phyloP scores from a whole-genome alignment of 306 rosid genomes.

The Sesbania bispinosa region DNA sequence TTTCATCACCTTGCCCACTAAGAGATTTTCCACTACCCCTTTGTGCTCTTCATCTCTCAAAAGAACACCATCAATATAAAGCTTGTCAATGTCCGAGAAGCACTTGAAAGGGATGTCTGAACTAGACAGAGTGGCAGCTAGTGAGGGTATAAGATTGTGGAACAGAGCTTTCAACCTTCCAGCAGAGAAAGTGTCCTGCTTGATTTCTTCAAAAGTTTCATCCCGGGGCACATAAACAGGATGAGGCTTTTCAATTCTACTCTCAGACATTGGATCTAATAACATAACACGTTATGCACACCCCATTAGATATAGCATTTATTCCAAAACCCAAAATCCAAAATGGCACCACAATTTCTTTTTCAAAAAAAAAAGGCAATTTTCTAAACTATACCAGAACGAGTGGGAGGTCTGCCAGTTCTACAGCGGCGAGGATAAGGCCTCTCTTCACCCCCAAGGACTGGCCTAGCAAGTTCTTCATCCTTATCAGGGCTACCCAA shows the following conservation, averaged over 20 bases:
- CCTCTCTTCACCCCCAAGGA: slow-evolving; percentile 46
- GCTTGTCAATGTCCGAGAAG: slow-evolving; percentile 86
- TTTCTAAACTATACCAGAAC: slow-evolving; percentile 40
- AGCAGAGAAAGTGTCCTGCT: slow-evolving; percentile 73
- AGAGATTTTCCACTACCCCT: slow-evolving; percentile 25
- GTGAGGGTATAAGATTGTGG: slow-evolving; percentile 83
- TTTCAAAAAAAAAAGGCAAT: background rate
- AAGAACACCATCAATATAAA: slow-evolving; percentile 69
- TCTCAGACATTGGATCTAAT: slow-evolving; percentile 69
- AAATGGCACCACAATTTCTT: background rate
- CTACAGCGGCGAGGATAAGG: slow-evolving; percentile 95
- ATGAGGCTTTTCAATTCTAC: slow-evolving; percentile 88
- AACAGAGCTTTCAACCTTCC: slow-evolving; percentile 89
- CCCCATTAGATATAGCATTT: slow-evolving; percentile 11
- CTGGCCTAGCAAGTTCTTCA: slow-evolving; percentile 71
- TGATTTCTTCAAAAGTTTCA: slow-evolving; percentile 90
- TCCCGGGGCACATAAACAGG: slow-evolving; percentile 97
- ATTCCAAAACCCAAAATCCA: slow-evolving; percentile 19
- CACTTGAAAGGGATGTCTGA: slow-evolving; percentile 80
- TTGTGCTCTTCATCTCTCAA: slow-evolving; percentile 56
- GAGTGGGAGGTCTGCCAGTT: slow-evolving; percentile 72
- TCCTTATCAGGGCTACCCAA: slow-evolving; percentile 85
- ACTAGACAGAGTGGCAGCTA: slow-evolving; percentile 69
- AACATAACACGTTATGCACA: slow-evolving; percentile 3
- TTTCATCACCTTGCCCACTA: slow-evolving; percentile 53